A percentile compares a stretch with the other conserved stretches of the same genome.
phyloP scores from a whole-genome alignment of 257 asterid genomes.

The Lithospermum erythrorhizon region DNA sequence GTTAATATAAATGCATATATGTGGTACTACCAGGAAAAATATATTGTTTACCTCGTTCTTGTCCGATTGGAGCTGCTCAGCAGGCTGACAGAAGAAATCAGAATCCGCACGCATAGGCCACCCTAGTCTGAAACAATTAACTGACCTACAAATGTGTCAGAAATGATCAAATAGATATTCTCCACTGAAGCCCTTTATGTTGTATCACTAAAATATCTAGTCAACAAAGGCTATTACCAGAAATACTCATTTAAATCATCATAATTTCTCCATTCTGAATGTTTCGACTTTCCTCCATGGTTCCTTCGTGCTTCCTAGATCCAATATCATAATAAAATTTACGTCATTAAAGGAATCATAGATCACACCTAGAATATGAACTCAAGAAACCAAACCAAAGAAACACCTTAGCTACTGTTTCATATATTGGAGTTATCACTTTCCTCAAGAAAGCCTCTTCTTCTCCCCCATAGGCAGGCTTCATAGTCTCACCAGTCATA shows the following conservation, averaged over 20 bases:
- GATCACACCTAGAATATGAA: slow-evolving; percentile 5
- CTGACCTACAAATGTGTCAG: slow-evolving; percentile 59
- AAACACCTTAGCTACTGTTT: slow-evolving; percentile 55
- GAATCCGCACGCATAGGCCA: slow-evolving; percentile 99
- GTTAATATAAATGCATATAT: background rate
- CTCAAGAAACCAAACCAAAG: slow-evolving; percentile 6
- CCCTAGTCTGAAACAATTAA: slow-evolving; percentile 72
- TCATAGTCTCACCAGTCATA: slow-evolving; percentile 81
- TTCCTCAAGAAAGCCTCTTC: slow-evolving; percentile 84
- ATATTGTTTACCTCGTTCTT: slow-evolving; percentile 37
- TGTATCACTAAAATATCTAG: slow-evolving; percentile 1
- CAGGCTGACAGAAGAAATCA: slow-evolving; percentile 72
- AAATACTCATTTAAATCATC: slow-evolving; percentile 94
- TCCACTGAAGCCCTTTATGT: background rate
- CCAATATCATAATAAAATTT: slow-evolving; percentile 1
- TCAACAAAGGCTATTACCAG: slow-evolving; percentile 38
- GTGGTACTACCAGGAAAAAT: background rate
- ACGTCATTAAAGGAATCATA: background rate
- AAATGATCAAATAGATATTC: slow-evolving; percentile 10
- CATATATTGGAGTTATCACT: slow-evolving; percentile 80
- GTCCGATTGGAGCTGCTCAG: slow-evolving; percentile 28
- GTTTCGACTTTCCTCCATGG: slow-evolving; percentile 54
- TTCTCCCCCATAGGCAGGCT: slow-evolving; percentile 92
- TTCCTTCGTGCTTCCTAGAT: slow-evolving; percentile 71
- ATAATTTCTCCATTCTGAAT: slow-evolving; percentile 88